Evolutionary conservation across 2,329 filamentous ascomycete genomes (phyloP), one percentile per base, ranked within the genome.

Genomic region (Annulohypoxylon truncatum): DNA sequence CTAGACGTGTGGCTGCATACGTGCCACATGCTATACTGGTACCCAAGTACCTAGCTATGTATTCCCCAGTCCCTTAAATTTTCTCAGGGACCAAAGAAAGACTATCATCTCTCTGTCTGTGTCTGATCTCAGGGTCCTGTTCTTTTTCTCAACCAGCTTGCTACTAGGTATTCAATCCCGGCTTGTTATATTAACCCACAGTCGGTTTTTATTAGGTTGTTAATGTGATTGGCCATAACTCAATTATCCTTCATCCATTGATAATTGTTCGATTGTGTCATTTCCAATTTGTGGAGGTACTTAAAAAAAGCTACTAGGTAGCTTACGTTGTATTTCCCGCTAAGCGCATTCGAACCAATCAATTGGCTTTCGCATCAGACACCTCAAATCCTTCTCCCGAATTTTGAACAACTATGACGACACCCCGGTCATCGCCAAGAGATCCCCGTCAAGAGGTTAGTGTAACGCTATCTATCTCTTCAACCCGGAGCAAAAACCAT

Each of bases 401-500:
- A 52, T 59, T 63, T 51, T 47, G 44, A 50, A 62, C 51, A 44
- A 46, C 67, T 66, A 70, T 70, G 67, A 70, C 67, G 67, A 69
- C 53, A 69, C 56, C 64, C 67, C 46, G 20, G 64, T 62, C 61
- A 60, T 61, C 57, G 67, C 67, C 67, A 69, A 69, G 67, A 67
- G 67, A 67, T 69, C 60, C 58, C 67, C 57, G 48, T 64, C 53
- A 31, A 56, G 33, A 53, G 22, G 56, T 58, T 61, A 56, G 52
- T 67, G 50, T 63, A 55, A 61, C 61, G 29, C 15, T 44, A 42
- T 42, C 38, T 44, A 54, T 59, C 62, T 62, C 35, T 46, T 51
- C 18, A 29, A 58, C 42, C 47, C 55, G 66, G 52, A 61, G 42
- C 33, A 56, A 28, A 59, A 40, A n/a, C n/a, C n/a, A n/a, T n/a